Evolutionary conservation across 2,329 filamentous ascomycete genomes (phyloP), one percentile per base, ranked within the genome.

Genomic region (Sclerotinia spermophila): DNA sequence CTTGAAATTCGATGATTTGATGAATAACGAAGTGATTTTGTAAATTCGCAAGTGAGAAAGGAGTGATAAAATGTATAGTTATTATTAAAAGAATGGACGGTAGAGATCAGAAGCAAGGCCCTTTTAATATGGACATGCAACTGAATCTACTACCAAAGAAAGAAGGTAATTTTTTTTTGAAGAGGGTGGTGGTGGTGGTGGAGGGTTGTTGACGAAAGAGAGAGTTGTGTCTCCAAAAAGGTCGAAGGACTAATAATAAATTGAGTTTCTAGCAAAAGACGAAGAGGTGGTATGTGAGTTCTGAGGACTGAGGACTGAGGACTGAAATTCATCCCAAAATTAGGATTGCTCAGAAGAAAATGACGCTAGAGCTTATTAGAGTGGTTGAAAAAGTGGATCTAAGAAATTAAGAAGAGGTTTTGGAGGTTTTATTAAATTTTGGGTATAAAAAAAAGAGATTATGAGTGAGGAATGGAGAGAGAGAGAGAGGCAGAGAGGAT

Each of bases 1-100:
- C 48, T 53, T n/a, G 65, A 67, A 67, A 67, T 44, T 56, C 19
- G 67, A 69, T 44, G 60, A 65, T 65, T 65, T 44, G 67, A 69
- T 45, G 67, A 56, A 69, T 65, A 65, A n/a, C n/a, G n/a, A n/a
- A 69, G 4, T 40, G 44, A 59, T 27, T 53, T 60, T 21, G 27
- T 60, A 60, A 58, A 67, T 42, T 67, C 10, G 64, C n/a, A 67
- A 38, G 33, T 60, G 42, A 53, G 48, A 65, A 69, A 56, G 45
- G 59, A 68, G 33, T 53, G 67, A 60, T 68, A 51, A 51, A 65
- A 65, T 35, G 45, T 42, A 53, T n/a, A n/a, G 42, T 66, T 58
- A 53, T 61, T 40, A 40, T 70, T 67, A 67, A 70, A 70, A 61
- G 68, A 70, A 70, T 70, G 68, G 68, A 70, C 68, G 68, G 68